phyloP scores from a whole-genome alignment of 2,329 filamentous ascomycete species.

The Aschersonia sp. region DNA sequence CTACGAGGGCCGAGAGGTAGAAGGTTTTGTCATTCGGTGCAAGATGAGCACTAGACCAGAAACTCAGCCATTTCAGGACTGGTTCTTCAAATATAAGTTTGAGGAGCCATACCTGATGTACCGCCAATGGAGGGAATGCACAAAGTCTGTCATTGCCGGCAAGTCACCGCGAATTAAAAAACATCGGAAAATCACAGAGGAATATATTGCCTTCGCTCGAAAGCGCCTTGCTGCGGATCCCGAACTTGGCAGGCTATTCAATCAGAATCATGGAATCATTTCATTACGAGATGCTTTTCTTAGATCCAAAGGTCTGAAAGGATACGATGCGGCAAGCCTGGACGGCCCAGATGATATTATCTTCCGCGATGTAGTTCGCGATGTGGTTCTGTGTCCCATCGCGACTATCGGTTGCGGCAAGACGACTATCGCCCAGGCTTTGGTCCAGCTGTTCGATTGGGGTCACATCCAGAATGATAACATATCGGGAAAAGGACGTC shows the following conservation, averaged over 20 bases:
- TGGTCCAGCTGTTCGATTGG: slow-evolving; percentile 76
- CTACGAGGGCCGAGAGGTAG: slow-evolving; percentile 82
- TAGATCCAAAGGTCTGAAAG: slow-evolving; percentile 67
- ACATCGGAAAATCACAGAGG: slow-evolving; percentile 76
- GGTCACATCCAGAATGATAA: slow-evolving; percentile 96
- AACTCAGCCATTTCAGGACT: slow-evolving; percentile 55
- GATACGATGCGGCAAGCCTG: slow-evolving; percentile 71
- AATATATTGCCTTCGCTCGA: slow-evolving; percentile 75
- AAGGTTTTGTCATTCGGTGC: slow-evolving; percentile 94
- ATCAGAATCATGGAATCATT: slow-evolving; percentile 89
- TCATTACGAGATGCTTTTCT: slow-evolving; percentile 79
- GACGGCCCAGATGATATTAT: slow-evolving; percentile 37
- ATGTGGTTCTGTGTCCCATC: slow-evolving; percentile 77
- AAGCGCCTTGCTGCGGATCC: slow-evolving; percentile 56
- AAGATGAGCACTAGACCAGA: slow-evolving; percentile 43
- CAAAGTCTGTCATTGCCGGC: slow-evolving; percentile 70
- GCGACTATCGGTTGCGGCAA: slow-evolving; percentile 95
- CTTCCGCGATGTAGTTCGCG: slow-evolving; percentile 40
- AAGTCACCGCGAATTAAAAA: slow-evolving; percentile 69
- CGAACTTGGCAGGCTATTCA: slow-evolving; percentile 55
- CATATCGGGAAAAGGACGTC: slow-evolving; percentile 65
- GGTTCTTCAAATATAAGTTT: slow-evolving; percentile 99
- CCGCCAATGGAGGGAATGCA: slow-evolving; percentile 94
- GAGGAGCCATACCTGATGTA: slow-evolving; percentile 99
- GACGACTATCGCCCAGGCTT: slow-evolving; percentile 74